Evolutionary conservation across 2,329 filamentous ascomycete genomes (phyloP).

Genomic region (Graphilbum fragrans): DNA sequence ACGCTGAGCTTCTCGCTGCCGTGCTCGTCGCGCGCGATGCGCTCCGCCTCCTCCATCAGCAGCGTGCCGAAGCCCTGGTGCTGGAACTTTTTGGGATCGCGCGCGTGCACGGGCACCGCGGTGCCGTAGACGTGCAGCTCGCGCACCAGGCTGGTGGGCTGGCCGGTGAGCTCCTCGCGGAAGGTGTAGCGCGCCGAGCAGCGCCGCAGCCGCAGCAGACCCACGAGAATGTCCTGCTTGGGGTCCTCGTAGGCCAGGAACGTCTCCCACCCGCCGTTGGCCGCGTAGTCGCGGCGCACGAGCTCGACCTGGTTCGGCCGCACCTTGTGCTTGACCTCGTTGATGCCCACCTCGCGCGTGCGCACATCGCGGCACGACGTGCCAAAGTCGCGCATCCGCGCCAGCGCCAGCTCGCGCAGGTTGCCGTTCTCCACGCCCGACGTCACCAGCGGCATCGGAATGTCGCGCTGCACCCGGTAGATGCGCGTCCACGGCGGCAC

Average conservation of each 20-base stretch:
- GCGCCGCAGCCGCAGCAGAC: slow-evolving; percentile 75
- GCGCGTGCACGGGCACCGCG: slow-evolving; percentile 91
- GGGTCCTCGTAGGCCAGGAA: slow-evolving; percentile 97
- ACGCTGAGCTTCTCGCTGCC: slow-evolving; percentile 90
- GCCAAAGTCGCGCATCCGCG: slow-evolving; percentile 98
- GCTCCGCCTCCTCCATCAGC: slow-evolving; percentile 94
- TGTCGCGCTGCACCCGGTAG: slow-evolving; percentile 95
- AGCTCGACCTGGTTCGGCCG: slow-evolving; percentile 92
- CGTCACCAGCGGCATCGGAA: slow-evolving; percentile 99
- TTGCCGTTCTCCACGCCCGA: slow-evolving; percentile 98
- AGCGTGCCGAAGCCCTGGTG: slow-evolving; percentile 95
- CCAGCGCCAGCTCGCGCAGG: slow-evolving; percentile 79
- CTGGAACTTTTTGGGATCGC: slow-evolving; percentile 94
- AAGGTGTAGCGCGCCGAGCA: slow-evolving; percentile 89
- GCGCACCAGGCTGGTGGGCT: slow-evolving; percentile 83
- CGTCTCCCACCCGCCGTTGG: slow-evolving; percentile 97
- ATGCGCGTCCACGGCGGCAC: slow-evolving; percentile 97
- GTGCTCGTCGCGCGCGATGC: slow-evolving; percentile 89
- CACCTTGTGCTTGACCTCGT: slow-evolving; percentile 99
- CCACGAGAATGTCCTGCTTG: slow-evolving; percentile 95
- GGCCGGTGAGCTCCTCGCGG: slow-evolving; percentile 70
- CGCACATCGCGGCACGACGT: slow-evolving; percentile 94
- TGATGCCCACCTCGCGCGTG: slow-evolving; percentile 93
- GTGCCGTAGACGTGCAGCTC: slow-evolving; percentile 96
- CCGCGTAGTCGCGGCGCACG: slow-evolving; percentile 82